Percentiles rank a stretch among this genome's conserved stretches.
Conservation (phyloP, 208 protist genomes). For the Acanthamoeba healyi region DNA sequence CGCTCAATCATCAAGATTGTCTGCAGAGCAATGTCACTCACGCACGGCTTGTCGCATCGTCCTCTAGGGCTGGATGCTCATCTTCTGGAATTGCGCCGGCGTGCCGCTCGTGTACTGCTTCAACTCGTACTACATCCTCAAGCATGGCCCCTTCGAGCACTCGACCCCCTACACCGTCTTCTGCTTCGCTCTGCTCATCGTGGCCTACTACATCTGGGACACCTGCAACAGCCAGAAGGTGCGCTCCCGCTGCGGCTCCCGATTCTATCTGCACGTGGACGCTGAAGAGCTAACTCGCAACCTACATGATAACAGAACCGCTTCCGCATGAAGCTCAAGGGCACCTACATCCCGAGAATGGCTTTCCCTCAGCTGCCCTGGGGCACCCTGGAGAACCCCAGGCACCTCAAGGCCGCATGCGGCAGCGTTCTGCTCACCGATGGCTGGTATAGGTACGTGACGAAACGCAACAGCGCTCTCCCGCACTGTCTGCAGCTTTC, state of each 20-base stretch:
- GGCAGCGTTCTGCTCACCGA: conserved; percentile 94
- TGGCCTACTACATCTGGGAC: conserved; percentile 96
- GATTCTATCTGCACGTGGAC: no score
- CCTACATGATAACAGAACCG: conserved; percentile 30
- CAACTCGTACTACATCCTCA: conserved; percentile 92
- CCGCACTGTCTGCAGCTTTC: no score
- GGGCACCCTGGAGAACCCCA: conserved; percentile 93
- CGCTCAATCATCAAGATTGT: no score
- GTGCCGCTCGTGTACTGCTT: conserved; percentile 96
- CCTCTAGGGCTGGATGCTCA: conserved; percentile 90
- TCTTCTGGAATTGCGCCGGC: conserved; percentile 96
- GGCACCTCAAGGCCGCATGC: conserved; percentile 91
- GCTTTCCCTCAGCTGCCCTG: conserved; percentile 96
- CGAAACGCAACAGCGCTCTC: no score
- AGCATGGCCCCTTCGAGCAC: conserved; percentile 54
- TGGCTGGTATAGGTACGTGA: conserved; percentile 91
- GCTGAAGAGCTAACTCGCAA: no score
- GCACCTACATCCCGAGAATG: conserved; percentile 89
- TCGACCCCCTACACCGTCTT: conserved; percentile 83
- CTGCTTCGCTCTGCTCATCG: conserved; percentile 90
- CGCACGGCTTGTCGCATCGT: no score
- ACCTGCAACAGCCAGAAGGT: conserved; percentile 95
- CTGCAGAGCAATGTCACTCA: no score
- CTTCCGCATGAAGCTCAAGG: conserved; percentile 93
- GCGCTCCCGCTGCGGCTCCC: conserved; percentile 77